Evolutionary conservation across 352 stramenopile species (phyloP), one percentile per base, ranked within the genome.

Genomic region (Pythium brachiatum): DNA sequence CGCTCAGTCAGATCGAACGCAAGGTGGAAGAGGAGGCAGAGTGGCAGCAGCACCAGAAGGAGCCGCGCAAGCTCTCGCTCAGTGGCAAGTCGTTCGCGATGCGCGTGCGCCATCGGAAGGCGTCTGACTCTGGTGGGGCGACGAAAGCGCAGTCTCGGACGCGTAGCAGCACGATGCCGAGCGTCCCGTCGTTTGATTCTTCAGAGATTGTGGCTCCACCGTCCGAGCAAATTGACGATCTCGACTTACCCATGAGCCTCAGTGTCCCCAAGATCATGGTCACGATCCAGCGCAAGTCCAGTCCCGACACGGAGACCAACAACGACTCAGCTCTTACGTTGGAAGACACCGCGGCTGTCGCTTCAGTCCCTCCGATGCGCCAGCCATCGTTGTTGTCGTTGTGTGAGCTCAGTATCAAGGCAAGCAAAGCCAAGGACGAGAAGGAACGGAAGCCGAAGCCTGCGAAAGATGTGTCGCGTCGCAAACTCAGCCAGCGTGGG

Each of bases 61-160:
- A 46, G 25, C 16, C 29, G 12, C 20, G 39, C 1, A 21, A 64
- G 36, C 38, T 66, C 5, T 26, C 53, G 7, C 29, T 70, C 7
- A 70, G 63, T 32, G 63, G 63, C 20, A 65, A 52, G 36, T 50
- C 63, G 7, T 50, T 57, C 23, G 53, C 41, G 15, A 59, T 70
- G 57, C 43, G 39, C 18, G 51, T 41, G 21, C 43, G 62, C 11
- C 36, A 38, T 23, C 52, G 48, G 15, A 61, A 53, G 39, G 11
- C 38, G 31, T 50, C 51, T 1, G 20, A 56, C 16, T 20, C 31
- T 36, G 46, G 23, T 15, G 18, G 11, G 9, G n/a, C 20, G 9
- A 31, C 9, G 20, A 31, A 53, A 23, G 3, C 23, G 6, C 20
- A 52, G 15, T 16, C 12, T 26, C 25, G 23, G 2, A 9, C 23